phyloP scores from a whole-genome alignment of 83 land plant species.

The Picea abies region DNA sequence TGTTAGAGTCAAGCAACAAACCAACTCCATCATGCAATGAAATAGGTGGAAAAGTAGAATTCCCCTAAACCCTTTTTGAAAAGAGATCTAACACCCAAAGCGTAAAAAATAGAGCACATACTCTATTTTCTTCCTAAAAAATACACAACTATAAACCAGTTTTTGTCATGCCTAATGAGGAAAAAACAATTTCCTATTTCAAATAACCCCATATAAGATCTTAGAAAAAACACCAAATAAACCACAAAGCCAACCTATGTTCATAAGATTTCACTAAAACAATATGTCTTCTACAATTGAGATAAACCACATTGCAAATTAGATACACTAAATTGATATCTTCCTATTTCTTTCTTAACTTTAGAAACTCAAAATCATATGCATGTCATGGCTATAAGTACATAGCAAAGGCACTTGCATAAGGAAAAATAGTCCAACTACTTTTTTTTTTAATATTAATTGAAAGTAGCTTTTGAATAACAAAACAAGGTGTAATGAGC shows the following conservation, averaged over 20 bases:
- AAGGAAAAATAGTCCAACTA: not conserved
- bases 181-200: no score
- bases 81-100: no score
- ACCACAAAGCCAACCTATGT: not conserved
- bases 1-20: no score
- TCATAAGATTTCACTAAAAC: not conserved
- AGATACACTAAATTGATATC: not conserved
- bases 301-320: not conserved
- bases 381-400: constrained; percentile 57
- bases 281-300: not conserved
- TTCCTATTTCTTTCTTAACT: constrained; percentile 48
- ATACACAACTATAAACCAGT: no score
- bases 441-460: not conserved
- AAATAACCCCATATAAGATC: no score
- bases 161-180: no score
- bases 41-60: no score
- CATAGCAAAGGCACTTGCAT: constrained; percentile 39
- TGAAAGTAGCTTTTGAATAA: not conserved
- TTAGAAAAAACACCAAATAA: no score
- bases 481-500: not conserved
- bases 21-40: no score
- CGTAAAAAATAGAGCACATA: no score
- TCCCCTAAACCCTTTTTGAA: no score
- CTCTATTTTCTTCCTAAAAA: no score
- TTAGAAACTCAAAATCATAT: constrained; percentile 49